Conservation (phyloP, 1,284 basidiomycete species). For the Cryptococcus sp. region DNA sequence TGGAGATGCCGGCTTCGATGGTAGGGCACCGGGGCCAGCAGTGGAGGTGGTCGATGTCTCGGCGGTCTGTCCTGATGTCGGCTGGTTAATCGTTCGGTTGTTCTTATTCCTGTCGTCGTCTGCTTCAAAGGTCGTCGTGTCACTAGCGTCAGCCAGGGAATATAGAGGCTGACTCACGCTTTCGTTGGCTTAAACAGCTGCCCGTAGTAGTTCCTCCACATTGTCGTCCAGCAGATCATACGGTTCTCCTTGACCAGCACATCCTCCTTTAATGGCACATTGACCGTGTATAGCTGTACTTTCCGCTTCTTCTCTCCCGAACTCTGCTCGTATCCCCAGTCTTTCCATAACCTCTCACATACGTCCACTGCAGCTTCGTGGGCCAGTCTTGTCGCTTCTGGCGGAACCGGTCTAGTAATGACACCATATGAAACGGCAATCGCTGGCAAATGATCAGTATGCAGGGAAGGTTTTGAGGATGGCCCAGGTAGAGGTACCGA, state of each 20-base stretch:
- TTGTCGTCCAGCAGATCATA: slow-evolving; percentile 43
- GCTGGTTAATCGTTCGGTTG: slow-evolving; percentile 7
- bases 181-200: slow-evolving; percentile 39
- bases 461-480: slow-evolving; percentile 56
- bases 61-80: slow-evolving; percentile 3
- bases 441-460: slow-evolving; percentile 48
- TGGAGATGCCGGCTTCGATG: not conserved
- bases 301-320: slow-evolving; percentile 7
- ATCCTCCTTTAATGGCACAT: slow-evolving; percentile 44
- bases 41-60: slow-evolving; percentile 1
- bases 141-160: too few relatives aligned
- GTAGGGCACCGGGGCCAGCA: slow-evolving; percentile 1
- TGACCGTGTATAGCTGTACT: slow-evolving; percentile 44
- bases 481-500: slow-evolving; percentile 67
- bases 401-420: slow-evolving; percentile 65
- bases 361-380: slow-evolving; percentile 64
- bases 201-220: slow-evolving; percentile 47
- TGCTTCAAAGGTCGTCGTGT: slow-evolving; percentile 11
- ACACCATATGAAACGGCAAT: slow-evolving; percentile 86
- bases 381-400: slow-evolving; percentile 60
- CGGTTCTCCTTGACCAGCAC: slow-evolving; percentile 26
- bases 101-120: slow-evolving; percentile 17
- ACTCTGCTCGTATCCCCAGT: slow-evolving; percentile 66
- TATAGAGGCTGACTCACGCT: slow-evolving; percentile 24
- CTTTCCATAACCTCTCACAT: slow-evolving; percentile 65